phyloP scores from a whole-genome alignment of 140 eudicot species.

The Senecio squalidus region DNA sequence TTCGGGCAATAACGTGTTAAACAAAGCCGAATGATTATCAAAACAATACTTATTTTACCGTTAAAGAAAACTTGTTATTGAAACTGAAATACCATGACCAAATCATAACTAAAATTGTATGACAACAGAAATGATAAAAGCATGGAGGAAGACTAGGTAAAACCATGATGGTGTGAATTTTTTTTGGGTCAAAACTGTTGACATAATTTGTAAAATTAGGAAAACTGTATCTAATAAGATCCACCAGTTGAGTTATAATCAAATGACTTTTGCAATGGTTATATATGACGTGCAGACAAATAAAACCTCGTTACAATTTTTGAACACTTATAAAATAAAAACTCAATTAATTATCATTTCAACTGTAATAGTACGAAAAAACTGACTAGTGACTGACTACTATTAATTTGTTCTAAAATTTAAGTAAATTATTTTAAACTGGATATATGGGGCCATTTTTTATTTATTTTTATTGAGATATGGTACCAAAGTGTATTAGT shows the following conservation, averaged over 20 bases:
- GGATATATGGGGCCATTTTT: constrained; percentile 7
- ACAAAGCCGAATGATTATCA: no score
- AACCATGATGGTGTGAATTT: neutral
- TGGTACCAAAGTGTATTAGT: neutral
- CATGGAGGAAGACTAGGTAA: neutral
- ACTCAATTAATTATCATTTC: no score
- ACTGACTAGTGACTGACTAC: no score
- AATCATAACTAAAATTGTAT: neutral
- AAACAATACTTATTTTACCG: no score
- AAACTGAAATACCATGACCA: neutral
- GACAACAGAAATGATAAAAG: neutral
- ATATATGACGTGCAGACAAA: no score
- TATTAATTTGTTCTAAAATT: no score
- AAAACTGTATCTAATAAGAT: neutral
- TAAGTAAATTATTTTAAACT: neutral
- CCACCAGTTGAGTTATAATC: neutral
- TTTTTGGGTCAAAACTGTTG: neutral
- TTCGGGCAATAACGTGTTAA: no score
- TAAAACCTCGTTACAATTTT: no score
- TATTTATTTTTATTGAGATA: neutral
- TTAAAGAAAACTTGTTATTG: no score
- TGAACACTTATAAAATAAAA: no score
- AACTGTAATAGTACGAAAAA: no score
- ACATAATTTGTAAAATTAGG: neutral
- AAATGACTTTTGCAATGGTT: no score